Conservation (phyloP, 345 rosid species). For the Eucalyptus curtisii region DNA sequence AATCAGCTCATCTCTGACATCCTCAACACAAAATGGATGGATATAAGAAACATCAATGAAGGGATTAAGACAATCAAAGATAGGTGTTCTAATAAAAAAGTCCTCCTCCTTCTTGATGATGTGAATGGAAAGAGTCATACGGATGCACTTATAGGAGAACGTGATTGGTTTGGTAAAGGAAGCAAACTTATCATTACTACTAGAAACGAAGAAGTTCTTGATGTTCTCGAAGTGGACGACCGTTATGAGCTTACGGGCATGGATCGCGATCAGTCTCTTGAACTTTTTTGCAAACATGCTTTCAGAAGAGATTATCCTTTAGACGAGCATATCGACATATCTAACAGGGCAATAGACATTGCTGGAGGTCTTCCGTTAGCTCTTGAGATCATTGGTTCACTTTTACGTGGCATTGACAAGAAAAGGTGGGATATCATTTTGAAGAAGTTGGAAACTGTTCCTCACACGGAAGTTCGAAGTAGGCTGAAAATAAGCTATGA, state of each 20-base stretch:
- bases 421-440: accelerated
- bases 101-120: too few relatives aligned
- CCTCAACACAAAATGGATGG: accelerated
- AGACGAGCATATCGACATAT: accelerated
- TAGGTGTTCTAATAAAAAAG: accelerated
- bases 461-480: accelerated
- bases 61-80: accelerated
- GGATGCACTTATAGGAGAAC: accelerated
- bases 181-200: too few relatives aligned
- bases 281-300: too few relatives aligned
- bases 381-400: accelerated
- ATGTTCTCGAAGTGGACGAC: accelerated
- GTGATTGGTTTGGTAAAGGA: accelerated
- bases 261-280: accelerated
- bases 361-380: too few relatives aligned
- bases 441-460: accelerated
- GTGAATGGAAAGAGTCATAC: accelerated
- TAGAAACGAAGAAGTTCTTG: accelerated
- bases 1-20: too few relatives aligned
- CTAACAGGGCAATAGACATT: accelerated
- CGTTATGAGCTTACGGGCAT: accelerated
- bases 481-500: too few relatives aligned
- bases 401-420: accelerated
- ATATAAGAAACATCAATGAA: accelerated
- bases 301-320: too few relatives aligned